phyloP scores from a whole-genome alignment of 805 yeast species.

The Candida peoriensis region DNA sequence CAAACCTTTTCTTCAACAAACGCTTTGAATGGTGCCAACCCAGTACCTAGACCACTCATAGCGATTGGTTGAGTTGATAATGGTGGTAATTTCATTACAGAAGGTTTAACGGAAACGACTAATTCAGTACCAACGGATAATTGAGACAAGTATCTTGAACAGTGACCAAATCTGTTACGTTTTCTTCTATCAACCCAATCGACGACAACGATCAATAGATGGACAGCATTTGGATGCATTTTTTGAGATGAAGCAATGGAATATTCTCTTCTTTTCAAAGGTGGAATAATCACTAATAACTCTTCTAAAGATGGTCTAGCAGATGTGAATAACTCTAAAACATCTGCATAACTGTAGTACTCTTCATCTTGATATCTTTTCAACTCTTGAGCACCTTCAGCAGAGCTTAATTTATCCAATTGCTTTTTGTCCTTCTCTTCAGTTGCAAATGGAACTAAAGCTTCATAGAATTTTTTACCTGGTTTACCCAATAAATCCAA shows the following conservation, averaged over 20 bases:
- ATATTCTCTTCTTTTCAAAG: conserved; percentile 94
- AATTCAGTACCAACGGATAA: conserved; percentile 76
- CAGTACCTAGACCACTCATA: conserved; percentile 98
- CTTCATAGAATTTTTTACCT: conserved; percentile 88
- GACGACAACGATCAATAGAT: conserved; percentile 87
- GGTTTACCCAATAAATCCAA: conserved; percentile 92
- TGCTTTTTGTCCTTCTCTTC: conserved; percentile 61
- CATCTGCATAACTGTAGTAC: conserved; percentile 74
- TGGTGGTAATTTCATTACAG: conserved; percentile 94
- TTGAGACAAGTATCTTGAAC: conserved; percentile 85
- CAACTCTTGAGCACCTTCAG: conserved; percentile 81
- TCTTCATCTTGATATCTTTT: conserved; percentile 83
- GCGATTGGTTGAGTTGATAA: conserved; percentile 82
- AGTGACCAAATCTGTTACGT: conserved; percentile 85
- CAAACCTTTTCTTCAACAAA: conserved; percentile 92
- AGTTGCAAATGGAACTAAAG: conserved; percentile 66
- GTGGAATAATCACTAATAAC: conserved; percentile 68
- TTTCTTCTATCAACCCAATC: conserved; percentile 91
- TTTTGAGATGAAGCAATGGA: conserved; percentile 96
- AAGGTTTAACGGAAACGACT: conserved; percentile 92
- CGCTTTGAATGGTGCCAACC: conserved; percentile 97
- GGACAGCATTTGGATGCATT: conserved; percentile 86
- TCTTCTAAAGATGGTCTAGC: conserved; percentile 75
- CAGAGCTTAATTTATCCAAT: conserved; percentile 59
- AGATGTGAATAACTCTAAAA: conserved; percentile 71